Evolutionary conservation across 768 basidiomycete species (phyloP).

Genomic region (Termitomyces sp.): DNA sequence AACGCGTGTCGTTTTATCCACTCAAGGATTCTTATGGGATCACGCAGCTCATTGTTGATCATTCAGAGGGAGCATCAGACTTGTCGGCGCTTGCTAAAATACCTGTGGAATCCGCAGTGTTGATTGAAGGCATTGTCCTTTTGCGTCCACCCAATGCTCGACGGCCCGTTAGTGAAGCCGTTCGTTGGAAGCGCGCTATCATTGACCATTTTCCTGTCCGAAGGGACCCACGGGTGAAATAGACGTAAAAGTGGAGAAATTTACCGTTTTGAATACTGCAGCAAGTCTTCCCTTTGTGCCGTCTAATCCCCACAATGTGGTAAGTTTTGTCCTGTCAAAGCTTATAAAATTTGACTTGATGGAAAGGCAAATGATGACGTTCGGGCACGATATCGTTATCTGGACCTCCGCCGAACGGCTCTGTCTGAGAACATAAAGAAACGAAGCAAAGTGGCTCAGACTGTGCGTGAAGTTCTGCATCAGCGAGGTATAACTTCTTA

Average conservation of each 20-base stretch:
- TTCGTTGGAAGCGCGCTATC: constrained; percentile 13
- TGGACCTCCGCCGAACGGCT: constrained; percentile 77
- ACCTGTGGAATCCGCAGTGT: constrained; percentile 74
- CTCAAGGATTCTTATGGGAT: constrained; percentile 75
- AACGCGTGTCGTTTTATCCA: constrained; percentile 77
- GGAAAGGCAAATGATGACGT: constrained; percentile 79
- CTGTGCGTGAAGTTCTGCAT: constrained; percentile 68
- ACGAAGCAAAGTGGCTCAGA: constrained; percentile 76
- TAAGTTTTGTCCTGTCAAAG: constrained; percentile 27
- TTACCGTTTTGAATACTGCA: constrained; percentile 78
- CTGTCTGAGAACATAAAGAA: constrained; percentile 77
- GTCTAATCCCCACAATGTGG: constrained; percentile 69
- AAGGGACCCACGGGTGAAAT: constrained; percentile 68
- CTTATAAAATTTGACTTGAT: constrained; percentile 6
- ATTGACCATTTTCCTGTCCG: constrained; percentile 7
- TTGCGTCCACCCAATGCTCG: constrained; percentile 56
- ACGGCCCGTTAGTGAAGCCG: constrained; percentile 44
- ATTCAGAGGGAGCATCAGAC: constrained; percentile 28
- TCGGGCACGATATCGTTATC: constrained; percentile 78
- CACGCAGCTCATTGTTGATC: constrained; percentile 71
- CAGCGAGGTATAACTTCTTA: constrained; percentile 47
- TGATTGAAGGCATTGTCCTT: constrained; percentile 69
- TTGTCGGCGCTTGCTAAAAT: constrained; percentile 45
- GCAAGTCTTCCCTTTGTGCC: constrained; percentile 79
- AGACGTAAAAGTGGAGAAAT: constrained; percentile 70